Evolutionary conservation across 2,329 filamentous ascomycete genomes (phyloP), one percentile per base, ranked within the genome.

Genomic region (Drechslera avenae): DNA sequence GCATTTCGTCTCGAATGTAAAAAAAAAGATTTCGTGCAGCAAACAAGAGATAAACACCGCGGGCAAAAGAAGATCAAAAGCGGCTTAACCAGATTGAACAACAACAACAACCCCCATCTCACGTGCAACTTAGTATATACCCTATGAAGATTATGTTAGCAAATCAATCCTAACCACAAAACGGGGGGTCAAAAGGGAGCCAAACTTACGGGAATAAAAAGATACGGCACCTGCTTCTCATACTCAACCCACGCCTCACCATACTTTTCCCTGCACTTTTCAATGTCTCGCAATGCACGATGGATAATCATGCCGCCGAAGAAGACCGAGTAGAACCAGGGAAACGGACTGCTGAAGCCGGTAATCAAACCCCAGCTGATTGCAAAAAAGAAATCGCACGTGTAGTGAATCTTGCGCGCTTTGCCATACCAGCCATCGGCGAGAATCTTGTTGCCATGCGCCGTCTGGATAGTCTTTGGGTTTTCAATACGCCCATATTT

Each of bases 301-400:
- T 95, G 90, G 8, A 85, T 79, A 66, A 94, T 93, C 89, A 93
- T 93, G 61, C 76, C 75, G 14, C 80, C 79, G 72, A 95, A 95
- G 79, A 95, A 95, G 30, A 89, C 73, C 0, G 89, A 88, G 71
- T 95, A 93, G 75, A 95, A 94, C 89, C 90, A 95, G 1, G 90
- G 90, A 76, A 93, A 92, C 0, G 90, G 89, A 68, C 86, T 90
- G 30, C 79, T 79, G 75, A 93, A 92, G 9, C 90, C 90, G 2
- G 88, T 91, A 61, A 93, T 86, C n/a, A 92, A 74, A 18, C 86
- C 90, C 90, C 90, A 94, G 56, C 79, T 83, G 46, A 90, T 70
- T 5, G 90, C 87, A 67, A 93, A 93, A 77, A 83, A 92, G 4
- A 88, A 74, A 72, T 94, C 90, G 71, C 88, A 91, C 1, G 87